A percentile compares a stretch with the other conserved stretches of the same genome.
phyloP scores from a whole-genome alignment of 2,329 filamentous ascomycete species.

The Aureobasidium sp. region DNA sequence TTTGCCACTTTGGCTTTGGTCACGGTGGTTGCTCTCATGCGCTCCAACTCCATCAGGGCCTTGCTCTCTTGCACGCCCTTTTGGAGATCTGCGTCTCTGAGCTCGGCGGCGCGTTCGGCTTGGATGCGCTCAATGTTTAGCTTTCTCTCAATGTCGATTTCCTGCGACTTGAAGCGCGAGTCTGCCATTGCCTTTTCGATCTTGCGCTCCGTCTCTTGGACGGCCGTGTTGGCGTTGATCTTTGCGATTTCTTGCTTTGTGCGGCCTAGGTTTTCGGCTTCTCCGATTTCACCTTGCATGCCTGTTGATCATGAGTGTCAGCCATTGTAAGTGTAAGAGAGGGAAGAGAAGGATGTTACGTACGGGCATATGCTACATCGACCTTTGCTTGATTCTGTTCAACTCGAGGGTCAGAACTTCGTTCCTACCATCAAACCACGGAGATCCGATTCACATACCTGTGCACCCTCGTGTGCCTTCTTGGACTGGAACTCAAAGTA shows the following conservation, averaged over 20 bases:
- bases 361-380: constrained; percentile 49
- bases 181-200: constrained; percentile 74
- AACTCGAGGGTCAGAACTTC: no score
- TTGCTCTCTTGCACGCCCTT: constrained; percentile 70
- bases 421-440: no score
- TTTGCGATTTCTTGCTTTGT: constrained; percentile 82
- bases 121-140: constrained; percentile 70
- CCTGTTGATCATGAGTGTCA: background rate
- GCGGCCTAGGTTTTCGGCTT: constrained; percentile 69
- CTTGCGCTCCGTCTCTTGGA: constrained; percentile 77
- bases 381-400: constrained; percentile 65
- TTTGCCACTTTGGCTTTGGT: constrained; percentile 66
- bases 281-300: constrained; percentile 64
- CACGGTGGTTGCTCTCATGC: constrained; percentile 68
- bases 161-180: constrained; percentile 64
- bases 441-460: background rate
- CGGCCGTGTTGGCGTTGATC: constrained; percentile 78
- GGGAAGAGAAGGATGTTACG: background rate
- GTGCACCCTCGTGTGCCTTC: constrained; percentile 69
- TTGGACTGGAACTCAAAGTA: constrained; percentile 77
- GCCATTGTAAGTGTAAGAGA: background rate
- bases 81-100: constrained; percentile 73
- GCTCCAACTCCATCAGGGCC: constrained; percentile 72
- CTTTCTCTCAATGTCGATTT: constrained; percentile 65
- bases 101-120: constrained; percentile 65